These are phyloP conservation scores for Lichtheimia corymbifera DNA, from an alignment of 371 early-diverging fungal species.

Conservation along the genomic window DNA sequence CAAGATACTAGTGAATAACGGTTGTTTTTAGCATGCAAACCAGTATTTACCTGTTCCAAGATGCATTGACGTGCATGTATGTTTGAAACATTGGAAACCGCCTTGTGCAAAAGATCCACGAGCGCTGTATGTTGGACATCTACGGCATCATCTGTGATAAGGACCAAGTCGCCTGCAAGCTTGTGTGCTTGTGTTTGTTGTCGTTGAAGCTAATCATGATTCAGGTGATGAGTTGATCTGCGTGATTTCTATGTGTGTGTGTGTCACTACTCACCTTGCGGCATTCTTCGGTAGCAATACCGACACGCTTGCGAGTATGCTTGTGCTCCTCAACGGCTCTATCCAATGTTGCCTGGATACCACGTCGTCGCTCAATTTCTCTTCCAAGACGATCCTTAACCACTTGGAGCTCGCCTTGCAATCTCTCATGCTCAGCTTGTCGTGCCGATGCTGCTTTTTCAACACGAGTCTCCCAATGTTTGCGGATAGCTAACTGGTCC, in stretches of 20 bases:
- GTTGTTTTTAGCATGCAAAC: no score
- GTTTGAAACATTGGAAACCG: neutral
- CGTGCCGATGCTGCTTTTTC: slow-evolving; percentile 16
- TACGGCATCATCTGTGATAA: neutral
- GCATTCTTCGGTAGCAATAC: no score
- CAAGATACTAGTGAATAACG: no score
- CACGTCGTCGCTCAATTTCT: slow-evolving; percentile 13
- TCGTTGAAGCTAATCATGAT: neutral
- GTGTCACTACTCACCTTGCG: no score
- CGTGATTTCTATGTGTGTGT: no score
- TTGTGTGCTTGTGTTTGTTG: neutral
- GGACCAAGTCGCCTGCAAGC: neutral
- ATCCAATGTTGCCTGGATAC: neutral
- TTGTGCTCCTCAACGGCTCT: no score
- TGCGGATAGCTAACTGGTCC: slow-evolving; percentile 23
- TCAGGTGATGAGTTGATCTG: no score
- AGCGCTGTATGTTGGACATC: neutral
- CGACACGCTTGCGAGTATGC: no score
- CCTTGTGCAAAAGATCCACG: neutral
- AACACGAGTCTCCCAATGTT: slow-evolving; percentile 32
- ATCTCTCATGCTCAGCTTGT: neutral
- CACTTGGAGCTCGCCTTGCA: slow-evolving; percentile 7
- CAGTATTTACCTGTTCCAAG: no score
- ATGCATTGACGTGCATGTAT: slow-evolving; percentile 2
- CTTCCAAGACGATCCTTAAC: slow-evolving; percentile 13